Evolutionary conservation across 257 asterid species (phyloP).

Genomic region (Penstemon davidsonii): DNA sequence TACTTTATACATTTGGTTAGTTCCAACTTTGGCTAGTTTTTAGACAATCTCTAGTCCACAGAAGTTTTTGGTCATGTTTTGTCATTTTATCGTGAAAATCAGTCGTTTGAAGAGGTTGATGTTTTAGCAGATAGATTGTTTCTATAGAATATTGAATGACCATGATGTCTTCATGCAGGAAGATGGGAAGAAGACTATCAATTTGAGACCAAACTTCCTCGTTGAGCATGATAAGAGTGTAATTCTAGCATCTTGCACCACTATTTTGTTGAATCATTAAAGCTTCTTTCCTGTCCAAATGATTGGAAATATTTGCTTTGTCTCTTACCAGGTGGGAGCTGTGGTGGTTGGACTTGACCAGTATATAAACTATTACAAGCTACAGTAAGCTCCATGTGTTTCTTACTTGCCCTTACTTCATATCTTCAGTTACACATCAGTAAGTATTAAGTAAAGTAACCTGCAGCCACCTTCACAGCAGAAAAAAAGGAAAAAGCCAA

Average conservation of each 20-base stretch:
- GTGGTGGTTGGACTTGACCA: slow-evolving; percentile 92
- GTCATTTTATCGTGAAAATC: slow-evolving; percentile 7
- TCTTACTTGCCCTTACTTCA: slow-evolving; percentile 16
- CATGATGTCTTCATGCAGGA: slow-evolving; percentile 51
- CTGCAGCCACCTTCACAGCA: background rate
- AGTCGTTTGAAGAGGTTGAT: background rate
- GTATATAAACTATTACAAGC: slow-evolving; percentile 77
- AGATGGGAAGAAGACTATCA: slow-evolving; percentile 68
- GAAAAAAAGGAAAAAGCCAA: background rate
- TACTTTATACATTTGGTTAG: background rate
- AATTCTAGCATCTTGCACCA: slow-evolving; percentile 32
- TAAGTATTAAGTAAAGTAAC: slow-evolving; percentile 6
- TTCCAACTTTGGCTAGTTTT: background rate
- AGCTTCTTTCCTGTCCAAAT: slow-evolving; percentile 15
- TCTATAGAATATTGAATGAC: slow-evolving; percentile 22
- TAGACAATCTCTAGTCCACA: background rate
- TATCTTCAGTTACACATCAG: slow-evolving; percentile 16
- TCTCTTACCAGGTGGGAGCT: slow-evolving; percentile 82
- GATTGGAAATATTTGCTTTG: slow-evolving; percentile 24
- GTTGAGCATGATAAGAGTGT: slow-evolving; percentile 82
- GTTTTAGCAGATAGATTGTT: background rate
- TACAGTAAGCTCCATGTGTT: slow-evolving; percentile 60
- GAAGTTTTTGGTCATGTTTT: background rate
- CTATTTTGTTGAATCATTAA: slow-evolving; percentile 13
- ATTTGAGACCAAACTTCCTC: slow-evolving; percentile 53